Evolutionary conservation across 1,139 yeast species (phyloP).

Genomic region (Yamadazyma mexicana): DNA sequence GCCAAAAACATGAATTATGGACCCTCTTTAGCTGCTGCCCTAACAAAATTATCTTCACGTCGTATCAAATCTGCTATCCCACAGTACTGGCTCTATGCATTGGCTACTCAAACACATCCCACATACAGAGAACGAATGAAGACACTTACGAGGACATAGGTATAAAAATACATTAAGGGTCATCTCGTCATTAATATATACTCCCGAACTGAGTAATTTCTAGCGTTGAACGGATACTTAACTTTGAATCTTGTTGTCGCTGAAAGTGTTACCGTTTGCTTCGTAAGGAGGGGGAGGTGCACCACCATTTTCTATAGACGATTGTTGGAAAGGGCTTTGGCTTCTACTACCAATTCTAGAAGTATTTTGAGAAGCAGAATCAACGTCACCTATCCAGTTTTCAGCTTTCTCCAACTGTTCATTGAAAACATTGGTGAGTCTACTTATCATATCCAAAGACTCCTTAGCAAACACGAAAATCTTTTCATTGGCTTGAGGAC

Average conservation of each 20-base stretch:
- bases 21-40: background rate
- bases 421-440: slow-evolving; percentile 79
- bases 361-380: slow-evolving; percentile 9
- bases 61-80: too few species aligned
- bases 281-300: slow-evolving; percentile 2
- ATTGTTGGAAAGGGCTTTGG: slow-evolving; percentile 5
- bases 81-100: background rate
- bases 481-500: slow-evolving; percentile 54
- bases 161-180: background rate
- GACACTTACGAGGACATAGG: background rate
- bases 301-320: slow-evolving; percentile 1
- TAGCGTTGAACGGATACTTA: too few species aligned
- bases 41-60: background rate
- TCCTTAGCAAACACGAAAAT: slow-evolving; percentile 84
- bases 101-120: background rate
- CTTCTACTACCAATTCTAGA: slow-evolving; percentile 7
- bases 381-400: slow-evolving; percentile 64
- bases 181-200: background rate
- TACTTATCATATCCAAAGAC: slow-evolving; percentile 82
- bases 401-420: slow-evolving; percentile 85
- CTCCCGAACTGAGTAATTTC: background rate
- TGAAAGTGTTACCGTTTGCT: background rate
- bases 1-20: background rate
- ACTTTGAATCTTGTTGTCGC: slow-evolving; percentile 3
- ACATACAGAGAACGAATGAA: background rate